Evolutionary conservation across 2,329 filamentous ascomycete species (phyloP).

Genomic region (Aspergillus pseudoviridinutans): DNA sequence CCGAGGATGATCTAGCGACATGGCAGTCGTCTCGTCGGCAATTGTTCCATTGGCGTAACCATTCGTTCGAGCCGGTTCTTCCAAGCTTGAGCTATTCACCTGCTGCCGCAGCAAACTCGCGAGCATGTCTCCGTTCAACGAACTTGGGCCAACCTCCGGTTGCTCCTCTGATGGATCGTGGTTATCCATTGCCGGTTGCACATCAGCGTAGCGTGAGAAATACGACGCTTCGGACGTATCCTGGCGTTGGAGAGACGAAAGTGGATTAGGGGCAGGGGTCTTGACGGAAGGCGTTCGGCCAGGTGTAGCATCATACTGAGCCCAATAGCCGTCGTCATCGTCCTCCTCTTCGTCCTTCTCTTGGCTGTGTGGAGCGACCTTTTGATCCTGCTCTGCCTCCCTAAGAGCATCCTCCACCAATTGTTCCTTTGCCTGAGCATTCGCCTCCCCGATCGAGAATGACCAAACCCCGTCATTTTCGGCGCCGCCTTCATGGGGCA

Average conservation of each 20-base stretch:
- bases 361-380: constrained; percentile 13
- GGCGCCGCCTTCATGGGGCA: constrained; percentile 47
- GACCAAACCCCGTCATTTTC: constrained; percentile 53
- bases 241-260: constrained; percentile 25
- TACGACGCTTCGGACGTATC: constrained; percentile 54
- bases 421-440: constrained; percentile 41
- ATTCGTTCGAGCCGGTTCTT: constrained; percentile 20
- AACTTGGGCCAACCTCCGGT: constrained; percentile 46
- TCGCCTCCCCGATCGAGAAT: constrained; percentile 51
- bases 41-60: constrained; percentile 17
- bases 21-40: constrained; percentile 20
- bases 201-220: constrained; percentile 58
- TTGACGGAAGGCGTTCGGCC: constrained; percentile 46
- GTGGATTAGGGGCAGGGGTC: constrained; percentile 26
- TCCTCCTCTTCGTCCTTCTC: constrained; percentile 45
- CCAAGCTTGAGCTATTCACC: constrained; percentile 22
- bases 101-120: constrained; percentile 38
- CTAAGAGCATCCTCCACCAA: constrained; percentile 35
- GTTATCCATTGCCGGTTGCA: constrained; percentile 61
- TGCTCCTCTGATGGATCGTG: constrained; percentile 58
- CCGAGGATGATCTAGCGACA: constrained; percentile 39
- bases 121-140: constrained; percentile 52
- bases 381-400: constrained; percentile 22
- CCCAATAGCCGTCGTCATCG: constrained; percentile 64
- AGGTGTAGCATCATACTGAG: constrained; percentile 57